Base-by-base conservation (phyloP, 202 grass and related monocot species). In the Brachypodium distachyon region DNA sequence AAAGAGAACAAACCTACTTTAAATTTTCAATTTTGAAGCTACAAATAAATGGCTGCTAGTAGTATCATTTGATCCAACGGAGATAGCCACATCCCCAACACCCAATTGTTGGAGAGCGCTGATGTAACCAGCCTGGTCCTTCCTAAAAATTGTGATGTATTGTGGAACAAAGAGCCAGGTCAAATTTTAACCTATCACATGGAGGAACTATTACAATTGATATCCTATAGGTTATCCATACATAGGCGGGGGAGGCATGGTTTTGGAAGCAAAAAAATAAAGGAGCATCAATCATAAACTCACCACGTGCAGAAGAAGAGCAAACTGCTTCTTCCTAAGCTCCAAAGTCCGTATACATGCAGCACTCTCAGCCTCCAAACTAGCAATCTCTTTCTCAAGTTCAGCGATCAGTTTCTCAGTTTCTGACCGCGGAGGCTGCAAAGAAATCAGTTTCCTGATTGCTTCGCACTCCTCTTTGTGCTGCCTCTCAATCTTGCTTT, bases 231-330 rank as follows among this genome's bases (percentile, higher is more conserved):
- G 23, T 7, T 11, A 37, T 14, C 51, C 17, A 67, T 64, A 60
- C 4, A 52, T 60, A 64, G 10, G 49, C 4, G 38, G n/a, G 21
- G 46, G 12, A 65, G 21, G 12, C 16, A 49, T 42, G 62, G 47
- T 18, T 33, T 5, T 13, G 29, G 43, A 38, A 62, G 27, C 28
- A 56, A 61, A 14, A 50, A 11, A 31, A 10, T 6, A 27, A 25
- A 19, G 32, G 34, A 46, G 38, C 50, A 67, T 60, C 5, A 39
- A 6, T 10, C 2, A 48, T 47, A 26, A 17, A 77, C 88, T 89
- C 80, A 97, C 94, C 88, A 97, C 90, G 17, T 93, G 90, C 36
- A 97, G 75, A 73, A 97, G 85, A 87, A 95, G 92, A 63, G 85
- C 80, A 65, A 97, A 90, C 33, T 93, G 93, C 38, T 93, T 97